Base-by-base conservation (phyloP, 495 filamentous ascomycete species). In the Penicillium egyptiacum region DNA sequence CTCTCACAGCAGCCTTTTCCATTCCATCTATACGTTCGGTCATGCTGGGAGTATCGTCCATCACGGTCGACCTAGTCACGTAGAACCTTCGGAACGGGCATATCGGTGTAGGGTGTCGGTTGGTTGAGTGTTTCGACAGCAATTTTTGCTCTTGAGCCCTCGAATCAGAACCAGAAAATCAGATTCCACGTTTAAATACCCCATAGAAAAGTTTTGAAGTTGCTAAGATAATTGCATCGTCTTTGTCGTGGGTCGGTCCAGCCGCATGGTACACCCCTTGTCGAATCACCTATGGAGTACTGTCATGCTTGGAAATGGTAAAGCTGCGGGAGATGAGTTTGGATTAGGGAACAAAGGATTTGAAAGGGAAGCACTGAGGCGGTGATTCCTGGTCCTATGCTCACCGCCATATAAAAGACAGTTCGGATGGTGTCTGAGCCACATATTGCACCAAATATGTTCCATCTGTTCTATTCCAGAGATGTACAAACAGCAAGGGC, bases 51-150 rank as follows among this genome's bases (percentile, higher is more conserved):
- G 46, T 75, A 70, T 49, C 65, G 63, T 43, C 64, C 52, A 40
- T 68, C 58, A 4, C 51, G 33, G 58, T 73, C 67, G n/a, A 68
- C 64, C 68, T 61, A 75, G 39, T 70, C 58, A 39, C 61, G 62
- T 40, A 70, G 42, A 31, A 70, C 53, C 35, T 67, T 68, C 30
- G 67, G 66, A 14, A 58, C 49, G 1, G 67, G 64, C 23, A 76
- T 70, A 5, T 70, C 44, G 25, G 66, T 31, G 41, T 66, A 14
- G n/a, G 7, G 56, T 37, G 56, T 57, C 4, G 4, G 14, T 37
- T 37, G 4, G 33, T 37, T 37, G 1, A 5, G 33, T 37, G 14
- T 37, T 5, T n/a, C 5, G 33, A 5, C 14, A 5, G 35, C 16
- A 37, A 37, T 6, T 37, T 37, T 7, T 37, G 5, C 6, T n/a